These are phyloP conservation scores for Acephala macrosclerotiorum DNA, from an alignment of 2,329 filamentous ascomycete species.

Conservation along the genomic window DNA sequence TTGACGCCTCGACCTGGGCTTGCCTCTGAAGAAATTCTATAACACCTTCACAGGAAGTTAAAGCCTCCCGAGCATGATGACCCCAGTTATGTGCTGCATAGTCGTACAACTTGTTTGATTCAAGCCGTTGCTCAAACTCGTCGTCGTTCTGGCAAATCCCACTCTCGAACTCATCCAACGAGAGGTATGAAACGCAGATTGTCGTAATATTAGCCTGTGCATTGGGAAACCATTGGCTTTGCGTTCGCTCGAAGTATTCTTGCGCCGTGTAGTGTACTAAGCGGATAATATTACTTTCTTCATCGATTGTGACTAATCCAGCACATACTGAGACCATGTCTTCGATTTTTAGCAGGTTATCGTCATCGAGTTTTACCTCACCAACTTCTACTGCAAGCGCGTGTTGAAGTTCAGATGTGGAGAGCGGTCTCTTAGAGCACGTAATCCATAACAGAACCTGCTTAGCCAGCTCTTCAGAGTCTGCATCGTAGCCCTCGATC, in stretches of 20 bases:
- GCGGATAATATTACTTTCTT: slow-evolving; percentile 16
- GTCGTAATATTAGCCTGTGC: slow-evolving; percentile 32
- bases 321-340: slow-evolving; percentile 37
- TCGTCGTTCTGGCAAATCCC: slow-evolving; percentile 31
- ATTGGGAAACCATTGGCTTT: slow-evolving; percentile 26
- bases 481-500: slow-evolving; percentile 46
- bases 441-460: slow-evolving; percentile 20
- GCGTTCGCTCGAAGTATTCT: slow-evolving; percentile 39
- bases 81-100: slow-evolving; percentile 48
- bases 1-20: slow-evolving; percentile 28
- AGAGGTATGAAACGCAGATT: slow-evolving; percentile 43
- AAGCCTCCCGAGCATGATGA: slow-evolving; percentile 40
- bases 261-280: slow-evolving; percentile 44
- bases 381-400: slow-evolving; percentile 50
- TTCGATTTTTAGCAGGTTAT: slow-evolving; percentile 29
- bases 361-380: slow-evolving; percentile 13
- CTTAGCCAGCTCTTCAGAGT: slow-evolving; percentile 10
- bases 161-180: slow-evolving; percentile 37
- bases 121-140: slow-evolving; percentile 36
- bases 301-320: slow-evolving; percentile 31
- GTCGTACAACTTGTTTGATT: slow-evolving; percentile 38
- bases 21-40: slow-evolving; percentile 32
- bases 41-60: slow-evolving; percentile 5
- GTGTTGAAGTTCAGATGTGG: slow-evolving; percentile 48
- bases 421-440: slow-evolving; percentile 46